A percentile compares a stretch with the other conserved stretches of the same genome.
Conservation (phyloP, 176 grass and related monocot species). For the Poa annua region DNA sequence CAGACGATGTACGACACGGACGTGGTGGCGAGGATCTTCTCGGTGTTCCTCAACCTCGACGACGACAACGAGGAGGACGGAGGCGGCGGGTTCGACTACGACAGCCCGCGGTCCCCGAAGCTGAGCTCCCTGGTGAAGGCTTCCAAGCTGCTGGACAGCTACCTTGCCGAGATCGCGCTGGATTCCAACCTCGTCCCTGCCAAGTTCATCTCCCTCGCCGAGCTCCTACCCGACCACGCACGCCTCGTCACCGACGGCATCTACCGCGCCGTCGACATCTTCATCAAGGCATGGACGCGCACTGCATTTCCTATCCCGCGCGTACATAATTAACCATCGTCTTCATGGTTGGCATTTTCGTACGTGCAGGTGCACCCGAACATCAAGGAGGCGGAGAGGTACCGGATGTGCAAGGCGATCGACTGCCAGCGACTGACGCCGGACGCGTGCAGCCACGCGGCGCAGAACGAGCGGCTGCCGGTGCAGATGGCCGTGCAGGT, state of each 20-base stretch:
- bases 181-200: constrained; percentile 76
- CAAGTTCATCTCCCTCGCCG: constrained; percentile 87
- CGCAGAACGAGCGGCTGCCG: constrained; percentile 86
- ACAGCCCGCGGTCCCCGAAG: constrained; percentile 72
- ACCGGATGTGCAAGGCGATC: constrained; percentile 89
- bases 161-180: constrained; percentile 89
- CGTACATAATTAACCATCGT: background rate
- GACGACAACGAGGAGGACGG: constrained; percentile 61
- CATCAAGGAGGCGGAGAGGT: constrained; percentile 93
- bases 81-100: constrained; percentile 62
- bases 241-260: constrained; percentile 87
- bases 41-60: constrained; percentile 74
- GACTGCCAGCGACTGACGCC: constrained; percentile 92
- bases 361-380: constrained; percentile 80
- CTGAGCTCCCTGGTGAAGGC: constrained; percentile 79
- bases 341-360: background rate
- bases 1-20: constrained; percentile 79
- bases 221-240: constrained; percentile 87
- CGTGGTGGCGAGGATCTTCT: constrained; percentile 73
- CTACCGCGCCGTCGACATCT: constrained; percentile 95
- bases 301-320: background rate
- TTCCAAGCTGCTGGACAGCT: constrained; percentile 90
- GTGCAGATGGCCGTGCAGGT: constrained; percentile 97
- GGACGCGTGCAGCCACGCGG: constrained; percentile 92
- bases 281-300: constrained; percentile 64